Conservation (phyloP, 495 filamentous ascomycete species). For the Recurvomyces mirabilis region DNA sequence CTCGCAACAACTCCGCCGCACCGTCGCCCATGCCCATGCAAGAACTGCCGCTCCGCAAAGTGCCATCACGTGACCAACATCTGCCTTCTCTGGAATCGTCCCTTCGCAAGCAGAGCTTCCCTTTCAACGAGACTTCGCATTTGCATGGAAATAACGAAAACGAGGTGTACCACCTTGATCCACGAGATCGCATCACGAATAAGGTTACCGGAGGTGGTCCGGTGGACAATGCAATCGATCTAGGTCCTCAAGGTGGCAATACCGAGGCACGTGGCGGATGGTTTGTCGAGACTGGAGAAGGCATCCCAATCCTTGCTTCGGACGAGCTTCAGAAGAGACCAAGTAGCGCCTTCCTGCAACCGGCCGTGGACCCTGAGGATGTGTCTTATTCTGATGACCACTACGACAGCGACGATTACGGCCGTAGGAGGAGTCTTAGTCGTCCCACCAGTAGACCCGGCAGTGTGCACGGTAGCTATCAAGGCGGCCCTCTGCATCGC, state of each 20-base stretch:
- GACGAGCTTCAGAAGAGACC: conserved; percentile 81
- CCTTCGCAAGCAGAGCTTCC: conserved; percentile 43
- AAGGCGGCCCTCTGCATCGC: conserved; percentile 34
- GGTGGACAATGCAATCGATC: conserved; percentile 34
- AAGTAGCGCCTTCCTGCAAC: conserved; percentile 49
- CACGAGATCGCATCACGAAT: no score
- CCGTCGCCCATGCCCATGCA: conserved; percentile 37
- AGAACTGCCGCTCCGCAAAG: conserved; percentile 23
- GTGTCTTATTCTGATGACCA: conserved; percentile 46
- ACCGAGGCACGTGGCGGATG: conserved; percentile 38
- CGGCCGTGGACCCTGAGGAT: conserved; percentile 60
- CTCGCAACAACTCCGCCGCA: conserved; percentile 55
- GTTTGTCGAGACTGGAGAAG: conserved; percentile 43
- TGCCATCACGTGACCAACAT: conserved; percentile 31
- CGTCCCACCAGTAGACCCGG: conserved; percentile 62
- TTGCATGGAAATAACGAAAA: no score
- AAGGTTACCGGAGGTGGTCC: conserved; percentile 46
- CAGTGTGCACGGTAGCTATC: conserved; percentile 45
- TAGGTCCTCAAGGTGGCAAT: conserved; percentile 37
- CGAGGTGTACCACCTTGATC: conserved; percentile 65
- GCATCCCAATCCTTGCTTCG: conserved; percentile 76
- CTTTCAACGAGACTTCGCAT: conserved; percentile 27
- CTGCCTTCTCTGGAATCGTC: conserved; percentile 47
- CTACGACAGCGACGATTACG: conserved; percentile 36
- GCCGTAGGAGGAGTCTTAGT: conserved; percentile 46